Percentiles rank a stretch among this genome's conserved stretches.
phyloP scores from a whole-genome alignment of 2,329 filamentous ascomycete genomes.

The Diplodia seriata region DNA sequence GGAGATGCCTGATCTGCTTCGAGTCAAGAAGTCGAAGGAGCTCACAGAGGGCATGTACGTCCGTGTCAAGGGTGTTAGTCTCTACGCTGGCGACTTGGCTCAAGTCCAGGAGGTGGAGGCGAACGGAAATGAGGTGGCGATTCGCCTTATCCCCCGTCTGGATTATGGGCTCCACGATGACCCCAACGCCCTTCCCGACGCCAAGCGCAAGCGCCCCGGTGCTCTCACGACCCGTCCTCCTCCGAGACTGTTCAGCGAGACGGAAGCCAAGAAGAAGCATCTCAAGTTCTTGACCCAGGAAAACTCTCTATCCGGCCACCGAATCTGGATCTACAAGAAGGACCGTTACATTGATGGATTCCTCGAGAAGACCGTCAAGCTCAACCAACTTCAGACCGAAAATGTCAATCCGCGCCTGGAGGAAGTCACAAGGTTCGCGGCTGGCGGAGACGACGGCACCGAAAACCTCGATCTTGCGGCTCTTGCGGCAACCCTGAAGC shows the following conservation, averaged over 20 bases:
- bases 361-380: conserved; percentile 90
- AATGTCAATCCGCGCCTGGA: conserved; percentile 93
- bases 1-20: conserved; percentile 95
- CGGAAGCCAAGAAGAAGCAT: conserved; percentile 88
- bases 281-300: conserved; percentile 65
- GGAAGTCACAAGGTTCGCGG: conserved; percentile 93
- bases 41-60: conserved; percentile 92
- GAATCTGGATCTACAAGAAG: conserved; percentile 77
- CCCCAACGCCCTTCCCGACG: conserved; percentile 53
- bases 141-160: conserved; percentile 86
- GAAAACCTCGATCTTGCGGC: conserved; percentile 93
- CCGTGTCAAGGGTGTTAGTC: conserved; percentile 77
- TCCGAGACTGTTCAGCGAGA: conserved; percentile 89
- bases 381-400: conserved; percentile 82
- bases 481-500: conserved; percentile 87
- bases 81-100: conserved; percentile 88
- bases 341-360: conserved; percentile 95
- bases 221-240: conserved; percentile 69
- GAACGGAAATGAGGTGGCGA: conserved; percentile 86
- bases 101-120: conserved; percentile 92
- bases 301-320: conserved; percentile 66
- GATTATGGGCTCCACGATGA: conserved; percentile 93
- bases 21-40: conserved; percentile 80
- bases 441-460: conserved; percentile 86
- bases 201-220: conserved; percentile 78